A percentile compares a stretch with the other conserved stretches of the same genome.
phyloP scores from a whole-genome alignment of 1,139 yeast species.

The Kurtzmaniella quercitrusa region DNA sequence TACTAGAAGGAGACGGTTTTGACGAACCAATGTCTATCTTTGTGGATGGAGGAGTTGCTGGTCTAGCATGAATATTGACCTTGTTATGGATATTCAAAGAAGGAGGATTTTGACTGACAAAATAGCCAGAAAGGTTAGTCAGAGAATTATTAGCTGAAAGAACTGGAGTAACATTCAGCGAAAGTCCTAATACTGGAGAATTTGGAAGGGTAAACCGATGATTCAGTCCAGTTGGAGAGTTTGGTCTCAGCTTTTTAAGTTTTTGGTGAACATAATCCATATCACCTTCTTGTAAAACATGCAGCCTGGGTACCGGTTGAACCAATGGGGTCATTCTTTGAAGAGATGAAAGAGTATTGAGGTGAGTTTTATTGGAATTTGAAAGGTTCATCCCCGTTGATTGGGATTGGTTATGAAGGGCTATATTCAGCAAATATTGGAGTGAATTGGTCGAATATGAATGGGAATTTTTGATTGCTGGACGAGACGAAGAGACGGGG shows the following conservation, averaged over 20 bases:
- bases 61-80: not conserved
- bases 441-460: slow-evolving; percentile 16
- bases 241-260: slow-evolving; percentile 69
- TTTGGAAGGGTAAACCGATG: slow-evolving; percentile 52
- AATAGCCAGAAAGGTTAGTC: slow-evolving; percentile 37
- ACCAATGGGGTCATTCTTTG: slow-evolving; percentile 55
- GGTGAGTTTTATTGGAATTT: slow-evolving; percentile 18
- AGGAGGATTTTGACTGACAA: slow-evolving; percentile 10
- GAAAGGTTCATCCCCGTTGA: slow-evolving; percentile 13
- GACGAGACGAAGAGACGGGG: not conserved
- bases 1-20: slow-evolving; percentile 4
- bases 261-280: slow-evolving; percentile 46
- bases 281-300: slow-evolving; percentile 41
- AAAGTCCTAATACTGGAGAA: slow-evolving; percentile 51
- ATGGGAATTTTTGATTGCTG: slow-evolving; percentile 5
- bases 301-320: slow-evolving; percentile 16
- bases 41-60: slow-evolving; percentile 3
- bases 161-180: slow-evolving; percentile 40
- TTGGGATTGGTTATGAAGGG: slow-evolving; percentile 10
- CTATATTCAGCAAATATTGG: slow-evolving; percentile 27
- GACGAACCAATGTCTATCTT: slow-evolving; percentile 2
- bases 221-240: slow-evolving; percentile 22
- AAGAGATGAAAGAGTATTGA: slow-evolving; percentile 43
- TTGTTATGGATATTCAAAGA: slow-evolving; percentile 3
- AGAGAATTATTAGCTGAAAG: slow-evolving; percentile 42